These are phyloP conservation scores for Limtongia smithiae DNA, from an alignment of 805 yeast genomes.

Conservation along the genomic window DNA sequence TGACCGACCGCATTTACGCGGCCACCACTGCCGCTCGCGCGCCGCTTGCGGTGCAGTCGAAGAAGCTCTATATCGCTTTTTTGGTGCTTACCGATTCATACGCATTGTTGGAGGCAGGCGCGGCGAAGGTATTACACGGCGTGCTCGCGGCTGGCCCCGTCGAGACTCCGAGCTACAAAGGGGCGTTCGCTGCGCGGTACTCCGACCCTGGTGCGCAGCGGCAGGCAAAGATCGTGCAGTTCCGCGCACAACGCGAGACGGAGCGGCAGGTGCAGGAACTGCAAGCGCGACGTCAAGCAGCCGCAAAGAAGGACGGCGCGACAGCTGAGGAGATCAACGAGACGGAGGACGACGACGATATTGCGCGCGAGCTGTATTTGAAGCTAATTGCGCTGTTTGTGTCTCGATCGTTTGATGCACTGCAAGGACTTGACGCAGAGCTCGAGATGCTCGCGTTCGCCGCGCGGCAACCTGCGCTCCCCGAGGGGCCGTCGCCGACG, in stretches of 20 bases:
- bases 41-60: constrained; percentile 16
- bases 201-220: constrained; percentile 48
- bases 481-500: constrained; percentile 27
- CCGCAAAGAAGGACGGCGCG: neutral
- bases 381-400: constrained; percentile 54
- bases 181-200: constrained; percentile 3
- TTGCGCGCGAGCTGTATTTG: constrained; percentile 51
- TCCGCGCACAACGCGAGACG: constrained; percentile 56
- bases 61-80: constrained; percentile 16
- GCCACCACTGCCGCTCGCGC: constrained; percentile 7
- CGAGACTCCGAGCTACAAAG: constrained; percentile 13
- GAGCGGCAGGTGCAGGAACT: constrained; percentile 45
- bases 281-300: constrained; percentile 1
- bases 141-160: constrained; percentile 16
- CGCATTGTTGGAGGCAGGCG: constrained; percentile 4
- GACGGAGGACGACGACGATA: constrained; percentile 57
- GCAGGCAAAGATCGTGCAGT: constrained; percentile 68
- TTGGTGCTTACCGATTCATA: constrained; percentile 21
- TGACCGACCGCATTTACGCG: constrained; percentile 34
- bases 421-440: constrained; percentile 65
- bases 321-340: constrained; percentile 31
- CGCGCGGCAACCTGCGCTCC: constrained; percentile 27
- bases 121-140: constrained; percentile 5
- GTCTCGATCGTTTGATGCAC: constrained; percentile 50
- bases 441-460: constrained; percentile 51